Base-by-base conservation (phyloP, 345 rosid genomes). In the Camelina neglecta region DNA sequence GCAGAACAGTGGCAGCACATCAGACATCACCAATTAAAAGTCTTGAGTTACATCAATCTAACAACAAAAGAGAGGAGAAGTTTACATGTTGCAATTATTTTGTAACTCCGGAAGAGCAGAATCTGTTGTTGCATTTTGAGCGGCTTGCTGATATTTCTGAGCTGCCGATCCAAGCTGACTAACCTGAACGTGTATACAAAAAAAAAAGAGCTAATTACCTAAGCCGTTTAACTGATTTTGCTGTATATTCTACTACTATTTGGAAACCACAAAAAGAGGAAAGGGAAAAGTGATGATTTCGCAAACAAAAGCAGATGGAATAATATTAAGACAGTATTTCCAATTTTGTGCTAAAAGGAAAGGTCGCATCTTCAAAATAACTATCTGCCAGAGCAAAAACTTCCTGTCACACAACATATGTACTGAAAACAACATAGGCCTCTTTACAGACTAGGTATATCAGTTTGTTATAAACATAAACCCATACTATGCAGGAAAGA, bases 101-200 rank as follows among this genome's bases (percentile, higher is more conserved):
- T 92, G 98, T 73, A 95, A 68, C 78, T 95, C 99, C 3, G 90
- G 86, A 16, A 82, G 87, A 76, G 97, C 85, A 65, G 90, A 78
- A 83, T 85, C 90, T 33, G 96, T 75, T 58, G 98, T 81, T 60
- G 92, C 91, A 65, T 84, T 95, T 77, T 92, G 99, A 76, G 93
- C 82, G 6, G 93, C 91, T 72, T 91, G 85, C 75, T 95, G 99
- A 80, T 90, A 93, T 63, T 89, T 95, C 47, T 89, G 97, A 66
- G 99, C 97, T 20, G 95, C 97, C 7, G 88, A 83, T 21, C 91
- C 97, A 64, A 93, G 93, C 81, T 90, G 97, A 84, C 85, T 88
- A 67, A 95, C 98, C 98, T 95, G 86, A 31, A 69, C 9, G 60
- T 60, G 60, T 54, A 65, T 26, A 26, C 18, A 38, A 24, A 56